These are phyloP conservation scores for Aspergillus aculeatinus DNA, from an alignment of 2,329 filamentous ascomycete genomes.

Conservation along the genomic window DNA sequence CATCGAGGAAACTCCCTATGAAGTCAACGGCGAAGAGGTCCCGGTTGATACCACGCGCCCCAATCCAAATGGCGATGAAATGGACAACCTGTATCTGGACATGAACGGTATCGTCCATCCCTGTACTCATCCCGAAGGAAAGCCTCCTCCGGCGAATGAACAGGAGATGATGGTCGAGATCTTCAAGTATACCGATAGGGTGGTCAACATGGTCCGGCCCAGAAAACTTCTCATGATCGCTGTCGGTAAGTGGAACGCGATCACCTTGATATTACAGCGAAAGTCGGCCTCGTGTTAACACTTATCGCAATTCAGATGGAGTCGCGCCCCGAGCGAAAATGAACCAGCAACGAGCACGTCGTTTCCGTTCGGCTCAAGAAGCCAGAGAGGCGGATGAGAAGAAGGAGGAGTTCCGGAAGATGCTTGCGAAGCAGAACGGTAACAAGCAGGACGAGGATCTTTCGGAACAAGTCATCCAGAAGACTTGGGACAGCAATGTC, in stretches of 20 bases:
- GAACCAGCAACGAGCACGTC: slow-evolving; percentile 96
- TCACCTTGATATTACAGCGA: neutral
- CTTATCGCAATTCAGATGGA: slow-evolving; percentile 64
- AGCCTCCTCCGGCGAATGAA: slow-evolving; percentile 85
- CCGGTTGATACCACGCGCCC: slow-evolving; percentile 80
- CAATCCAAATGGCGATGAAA: slow-evolving; percentile 96
- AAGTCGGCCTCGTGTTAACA: neutral
- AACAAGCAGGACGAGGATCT: slow-evolving; percentile 62
- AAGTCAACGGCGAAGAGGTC: slow-evolving; percentile 78
- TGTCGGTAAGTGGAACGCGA: slow-evolving; percentile 60
- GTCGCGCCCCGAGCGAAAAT: slow-evolving; percentile 98
- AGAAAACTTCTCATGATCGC: slow-evolving; percentile 96
- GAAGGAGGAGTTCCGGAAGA: slow-evolving; percentile 80
- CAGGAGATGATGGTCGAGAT: slow-evolving; percentile 99
- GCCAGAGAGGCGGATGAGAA: slow-evolving; percentile 91
- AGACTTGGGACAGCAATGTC: slow-evolving; percentile 84
- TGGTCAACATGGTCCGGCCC: slow-evolving; percentile 97
- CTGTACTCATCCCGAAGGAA: slow-evolving; percentile 94
- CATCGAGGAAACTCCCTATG: slow-evolving; percentile 77
- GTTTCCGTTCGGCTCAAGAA: slow-evolving; percentile 91
- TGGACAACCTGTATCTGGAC: slow-evolving; percentile 96
- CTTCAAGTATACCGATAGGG: slow-evolving; percentile 97
- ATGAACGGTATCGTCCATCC: slow-evolving; percentile 99
- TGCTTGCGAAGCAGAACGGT: slow-evolving; percentile 76
- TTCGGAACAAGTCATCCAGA: slow-evolving; percentile 66